Base-by-base conservation (phyloP, 768 basidiomycete genomes). In the Leccinellum luteum region DNA sequence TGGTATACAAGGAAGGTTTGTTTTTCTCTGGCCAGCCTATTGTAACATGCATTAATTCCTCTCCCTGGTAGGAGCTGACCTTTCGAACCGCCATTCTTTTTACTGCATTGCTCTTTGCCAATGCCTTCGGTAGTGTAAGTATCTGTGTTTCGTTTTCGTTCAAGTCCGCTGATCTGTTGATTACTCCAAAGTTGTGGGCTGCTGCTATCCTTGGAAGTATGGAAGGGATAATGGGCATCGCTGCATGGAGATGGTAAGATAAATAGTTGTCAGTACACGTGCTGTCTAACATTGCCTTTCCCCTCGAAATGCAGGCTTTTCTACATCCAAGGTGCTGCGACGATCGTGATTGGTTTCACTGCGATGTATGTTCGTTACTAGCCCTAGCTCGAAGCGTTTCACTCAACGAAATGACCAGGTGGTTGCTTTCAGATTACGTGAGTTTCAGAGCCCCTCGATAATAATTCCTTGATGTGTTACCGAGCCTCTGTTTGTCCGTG, bases 201-300 rank as follows among this genome's bases (percentile, higher is more conserved):
- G n/a, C 38, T n/a, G 38, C 38, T 19, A 41, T 41, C n/a, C 38
- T 41, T 41, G 38, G 38, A 1, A 79, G 77, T 48, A 87, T 90
- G 87, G 81, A 91, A 54, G 87, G 85, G 2, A 77, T 74, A 53
- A 74, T 80, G 25, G 87, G 87, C 1, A 85, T 87, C 44, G 69
- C 84, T 25, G 86, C 84, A 23, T 91, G 89, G 89, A 69, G 85
- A 76, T 90, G 84, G 85, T 84, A 55, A 52, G 75, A 59, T 15
- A 3, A 6, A 41, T 4, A n/a, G 10, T n/a, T n/a, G 4, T 41
- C 3, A 4, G 10, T 41, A 41, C n/a, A 17, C 34, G 17, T 35
- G 4, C n/a, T 19, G n/a, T 41, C 38, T 41, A 41, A 41, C n/a
- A n/a, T 41, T 8, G 3, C 35, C 15, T 15, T 35, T 17, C 7